These are phyloP conservation scores for Tricholoma hemisulphureum DNA, from an alignment of 768 basidiomycete species.

Conservation along the genomic window DNA sequence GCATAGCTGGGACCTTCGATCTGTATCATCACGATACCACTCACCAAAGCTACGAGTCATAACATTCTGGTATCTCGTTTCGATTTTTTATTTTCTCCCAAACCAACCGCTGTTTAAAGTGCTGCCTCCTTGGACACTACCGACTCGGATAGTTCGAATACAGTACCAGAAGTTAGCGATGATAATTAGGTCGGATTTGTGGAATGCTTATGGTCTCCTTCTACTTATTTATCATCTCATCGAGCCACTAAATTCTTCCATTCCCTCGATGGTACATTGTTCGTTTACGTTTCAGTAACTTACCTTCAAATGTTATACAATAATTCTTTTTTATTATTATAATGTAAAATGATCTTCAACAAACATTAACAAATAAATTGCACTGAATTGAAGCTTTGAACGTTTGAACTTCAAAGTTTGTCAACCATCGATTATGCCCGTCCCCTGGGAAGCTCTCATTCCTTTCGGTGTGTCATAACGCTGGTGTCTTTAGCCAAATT, in stretches of 20 bases:
- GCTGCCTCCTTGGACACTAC: background rate
- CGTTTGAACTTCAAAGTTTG: no score
- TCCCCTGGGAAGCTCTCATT: slow-evolving; percentile 97
- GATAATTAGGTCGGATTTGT: background rate
- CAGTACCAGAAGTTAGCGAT: no score
- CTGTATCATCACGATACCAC: background rate
- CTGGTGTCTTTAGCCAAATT: background rate
- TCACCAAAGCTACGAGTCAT: background rate
- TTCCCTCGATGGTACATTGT: background rate
- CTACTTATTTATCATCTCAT: background rate
- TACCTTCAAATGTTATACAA: background rate
- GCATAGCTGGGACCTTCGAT: background rate
- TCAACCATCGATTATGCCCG: slow-evolving; percentile 92
- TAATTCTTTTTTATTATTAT: background rate
- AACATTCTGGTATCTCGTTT: background rate
- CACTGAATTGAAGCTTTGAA: no score
- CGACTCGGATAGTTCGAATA: background rate
- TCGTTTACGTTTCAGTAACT: background rate
- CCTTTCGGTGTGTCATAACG: slow-evolving; percentile 69
- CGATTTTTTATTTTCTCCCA: background rate
- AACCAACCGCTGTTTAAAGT: background rate
- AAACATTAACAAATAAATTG: slow-evolving; percentile 13
- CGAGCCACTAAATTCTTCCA: background rate
- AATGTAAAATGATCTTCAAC: background rate
- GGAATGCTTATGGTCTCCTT: background rate